Evolutionary conservation across 805 yeast genomes (phyloP).

Genomic region (Lipomyces starkeyi): DNA sequence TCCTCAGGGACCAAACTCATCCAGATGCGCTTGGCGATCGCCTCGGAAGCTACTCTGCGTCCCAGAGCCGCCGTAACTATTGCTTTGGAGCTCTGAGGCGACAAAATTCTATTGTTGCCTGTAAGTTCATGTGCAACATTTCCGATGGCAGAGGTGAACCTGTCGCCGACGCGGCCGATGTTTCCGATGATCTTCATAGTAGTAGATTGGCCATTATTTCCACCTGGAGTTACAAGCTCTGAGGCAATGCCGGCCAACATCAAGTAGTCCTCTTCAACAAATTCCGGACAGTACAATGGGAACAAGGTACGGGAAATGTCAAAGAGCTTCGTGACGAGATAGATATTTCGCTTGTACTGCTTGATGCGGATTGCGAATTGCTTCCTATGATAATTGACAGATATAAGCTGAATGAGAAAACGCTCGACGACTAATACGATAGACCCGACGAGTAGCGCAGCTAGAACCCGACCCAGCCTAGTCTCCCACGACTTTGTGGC

Average conservation of each 20-base stretch:
- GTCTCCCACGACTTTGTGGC: constrained; percentile 47
- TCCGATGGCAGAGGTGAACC: constrained; percentile 29
- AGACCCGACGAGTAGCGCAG: constrained; percentile 48
- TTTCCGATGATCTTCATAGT: constrained; percentile 20
- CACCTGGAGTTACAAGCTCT: constrained; percentile 23
- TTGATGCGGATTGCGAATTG: constrained; percentile 49
- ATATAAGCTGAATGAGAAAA: constrained; percentile 47
- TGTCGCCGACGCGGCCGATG: constrained; percentile 20
- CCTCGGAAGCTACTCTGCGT: constrained; percentile 41
- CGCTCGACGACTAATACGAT: constrained; percentile 48
- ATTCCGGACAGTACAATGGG: constrained; percentile 47
- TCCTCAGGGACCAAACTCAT: constrained; percentile 50
- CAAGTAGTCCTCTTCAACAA: constrained; percentile 46
- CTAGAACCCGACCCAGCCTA: constrained; percentile 46
- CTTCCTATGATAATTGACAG: constrained; percentile 50
- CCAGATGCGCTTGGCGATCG: constrained; percentile 50
- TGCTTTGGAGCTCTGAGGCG: constrained; percentile 9
- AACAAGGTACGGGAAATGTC: constrained; percentile 46
- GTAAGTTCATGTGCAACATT: constrained; percentile 9
- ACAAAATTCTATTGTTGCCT: not conserved
- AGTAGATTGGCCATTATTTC: constrained; percentile 11
- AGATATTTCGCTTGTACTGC: constrained; percentile 46
- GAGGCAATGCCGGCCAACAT: constrained; percentile 41
- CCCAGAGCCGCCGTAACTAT: constrained; percentile 47
- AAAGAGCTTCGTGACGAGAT: constrained; percentile 44